A percentile compares a stretch with the other conserved stretches of the same genome.
Conservation (phyloP, 1,284 basidiomycete genomes). For the Erythrobasidium hasegawianum region DNA sequence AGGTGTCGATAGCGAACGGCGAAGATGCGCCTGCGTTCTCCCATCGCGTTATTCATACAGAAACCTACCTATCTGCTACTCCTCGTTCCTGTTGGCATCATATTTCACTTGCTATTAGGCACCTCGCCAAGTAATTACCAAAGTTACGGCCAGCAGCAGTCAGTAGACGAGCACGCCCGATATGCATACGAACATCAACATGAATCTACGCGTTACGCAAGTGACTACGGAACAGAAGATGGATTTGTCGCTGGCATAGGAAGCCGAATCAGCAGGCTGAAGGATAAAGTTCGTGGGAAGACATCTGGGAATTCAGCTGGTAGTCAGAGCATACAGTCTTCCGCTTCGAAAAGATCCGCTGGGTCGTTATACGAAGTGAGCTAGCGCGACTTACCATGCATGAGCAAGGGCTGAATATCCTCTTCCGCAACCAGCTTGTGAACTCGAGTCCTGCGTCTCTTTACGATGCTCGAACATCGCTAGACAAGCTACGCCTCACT, state of each 20-base stretch:
- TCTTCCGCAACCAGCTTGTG: constrained; percentile 38
- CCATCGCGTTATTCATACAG: not conserved
- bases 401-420: not conserved
- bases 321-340: not conserved
- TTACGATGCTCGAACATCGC: constrained; percentile 40
- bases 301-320: not conserved
- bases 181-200: too few species aligned
- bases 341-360: constrained; percentile 7
- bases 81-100: too few species aligned
- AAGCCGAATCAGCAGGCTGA: constrained; percentile 16
- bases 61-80: too few species aligned
- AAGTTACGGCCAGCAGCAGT: too few species aligned
- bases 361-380: constrained; percentile 31
- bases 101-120: too few species aligned
- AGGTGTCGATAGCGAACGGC: too few species aligned
- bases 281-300: constrained; percentile 5
- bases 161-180: too few species aligned
- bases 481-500: constrained; percentile 40
- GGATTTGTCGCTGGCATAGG: constrained; percentile 15
- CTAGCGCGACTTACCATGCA: not conserved
- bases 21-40: not conserved
- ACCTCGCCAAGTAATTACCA: too few species aligned
- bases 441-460: constrained; percentile 35
- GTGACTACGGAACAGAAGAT: not conserved
- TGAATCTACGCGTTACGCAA: not conserved